Conservation (phyloP, 768 basidiomycete genomes). For the Boletellus emodensis region DNA sequence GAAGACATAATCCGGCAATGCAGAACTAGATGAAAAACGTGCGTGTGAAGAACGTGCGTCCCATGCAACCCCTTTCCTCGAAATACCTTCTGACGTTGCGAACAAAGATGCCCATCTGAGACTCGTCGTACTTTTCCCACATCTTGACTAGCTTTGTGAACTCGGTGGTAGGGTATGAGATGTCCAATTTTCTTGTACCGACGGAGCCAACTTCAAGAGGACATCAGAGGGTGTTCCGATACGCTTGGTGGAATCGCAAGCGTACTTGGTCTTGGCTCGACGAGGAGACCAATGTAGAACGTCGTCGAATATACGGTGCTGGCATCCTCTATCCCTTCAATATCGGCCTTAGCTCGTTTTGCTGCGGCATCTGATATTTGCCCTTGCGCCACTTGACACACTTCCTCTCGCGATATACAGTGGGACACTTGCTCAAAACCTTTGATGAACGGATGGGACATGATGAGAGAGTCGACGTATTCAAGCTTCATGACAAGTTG, state of each 20-base stretch:
- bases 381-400: slow-evolving; percentile 83
- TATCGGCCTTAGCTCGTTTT: slow-evolving; percentile 74
- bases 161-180: slow-evolving; percentile 94
- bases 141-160: slow-evolving; percentile 90
- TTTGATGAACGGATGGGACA: slow-evolving; percentile 94
- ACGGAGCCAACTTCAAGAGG: slow-evolving; percentile 57
- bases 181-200: slow-evolving; percentile 85
- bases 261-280: slow-evolving; percentile 88
- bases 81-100: slow-evolving; percentile 86
- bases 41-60: slow-evolving; percentile 22
- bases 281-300: slow-evolving; percentile 92
- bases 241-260: slow-evolving; percentile 21
- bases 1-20: slow-evolving; percentile 78
- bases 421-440: slow-evolving; percentile 86
- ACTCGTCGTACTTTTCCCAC: slow-evolving; percentile 94
- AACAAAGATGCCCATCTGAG: slow-evolving; percentile 90
- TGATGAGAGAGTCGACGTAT: slow-evolving; percentile 84
- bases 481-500: slow-evolving; percentile 98
- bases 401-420: slow-evolving; percentile 84
- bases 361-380: slow-evolving; percentile 71
- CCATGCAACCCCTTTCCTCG: slow-evolving; percentile 6
- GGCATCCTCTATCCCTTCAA: slow-evolving; percentile 69
- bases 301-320: slow-evolving; percentile 91
- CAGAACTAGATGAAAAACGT: slow-evolving; percentile 45
- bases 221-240: slow-evolving; percentile 15